Evolutionary conservation across 768 basidiomycete species (phyloP).

Genomic region (Suillus americanus): DNA sequence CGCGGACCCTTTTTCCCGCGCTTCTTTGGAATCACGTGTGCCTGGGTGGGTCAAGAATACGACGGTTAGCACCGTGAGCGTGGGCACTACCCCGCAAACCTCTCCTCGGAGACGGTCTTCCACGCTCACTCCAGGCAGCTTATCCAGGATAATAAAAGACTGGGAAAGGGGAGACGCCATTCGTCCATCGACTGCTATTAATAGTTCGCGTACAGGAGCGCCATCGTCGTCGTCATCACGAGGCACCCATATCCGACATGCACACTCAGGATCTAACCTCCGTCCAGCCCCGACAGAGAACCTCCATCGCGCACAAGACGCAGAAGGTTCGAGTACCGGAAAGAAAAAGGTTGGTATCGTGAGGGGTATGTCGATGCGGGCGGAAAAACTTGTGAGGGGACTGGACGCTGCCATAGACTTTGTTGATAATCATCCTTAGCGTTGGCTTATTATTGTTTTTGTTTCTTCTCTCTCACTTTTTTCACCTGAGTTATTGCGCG

Average conservation of each 20-base stretch:
- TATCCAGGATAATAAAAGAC: constrained; percentile 7
- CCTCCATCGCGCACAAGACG: constrained; percentile 3
- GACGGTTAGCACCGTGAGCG: constrained; percentile 26
- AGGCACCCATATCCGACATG: constrained; percentile 19
- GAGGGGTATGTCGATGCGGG: constrained; percentile 33
- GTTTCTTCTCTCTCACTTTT: background rate
- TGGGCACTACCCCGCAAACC: constrained; percentile 11
- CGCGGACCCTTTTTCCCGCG: constrained; percentile 2
- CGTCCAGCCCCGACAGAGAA: constrained; percentile 13
- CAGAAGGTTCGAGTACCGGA: constrained; percentile 21
- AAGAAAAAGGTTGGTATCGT: constrained; percentile 32
- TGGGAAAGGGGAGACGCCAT: constrained; percentile 9
- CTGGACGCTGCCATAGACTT: constrained; percentile 43
- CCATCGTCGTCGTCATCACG: background rate
- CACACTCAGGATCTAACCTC: constrained; percentile 27
- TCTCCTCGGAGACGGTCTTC: constrained; percentile 24
- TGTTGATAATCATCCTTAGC: constrained; percentile 27
- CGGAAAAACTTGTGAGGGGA: constrained; percentile 36
- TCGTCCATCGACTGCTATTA: background rate
- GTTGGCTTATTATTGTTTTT: background rate
- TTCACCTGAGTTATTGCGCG: background rate
- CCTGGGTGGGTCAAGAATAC: constrained; percentile 12
- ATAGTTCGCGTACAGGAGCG: background rate
- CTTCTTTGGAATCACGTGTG: constrained; percentile 8
- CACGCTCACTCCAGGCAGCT: constrained; percentile 19